Percentiles rank a stretch among this genome's conserved stretches.
Conservation (phyloP, 306 rosid genomes). For the Luffa acutangula region DNA sequence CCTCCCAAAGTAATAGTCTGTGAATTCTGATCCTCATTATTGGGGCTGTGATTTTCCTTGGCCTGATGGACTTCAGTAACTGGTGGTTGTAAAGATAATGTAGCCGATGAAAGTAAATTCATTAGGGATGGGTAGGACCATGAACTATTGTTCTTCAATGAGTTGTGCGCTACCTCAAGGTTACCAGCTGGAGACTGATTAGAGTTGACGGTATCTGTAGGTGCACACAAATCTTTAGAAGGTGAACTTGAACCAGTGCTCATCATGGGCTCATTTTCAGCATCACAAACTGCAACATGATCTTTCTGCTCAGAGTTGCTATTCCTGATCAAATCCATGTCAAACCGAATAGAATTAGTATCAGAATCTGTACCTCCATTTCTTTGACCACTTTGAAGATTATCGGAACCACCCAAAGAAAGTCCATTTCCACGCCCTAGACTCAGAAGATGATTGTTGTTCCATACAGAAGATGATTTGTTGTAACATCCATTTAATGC, state of each 20-base stretch:
- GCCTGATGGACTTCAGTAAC: conserved; percentile 23
- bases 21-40: conserved; percentile 34
- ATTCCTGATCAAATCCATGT: neutral
- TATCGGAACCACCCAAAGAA: neutral
- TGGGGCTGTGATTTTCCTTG: conserved; percentile 15
- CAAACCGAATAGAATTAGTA: neutral
- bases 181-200: neutral
- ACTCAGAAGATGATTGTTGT: conserved; percentile 25
- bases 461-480: conserved; percentile 26
- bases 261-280: conserved; percentile 35
- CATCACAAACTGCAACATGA: conserved; percentile 21
- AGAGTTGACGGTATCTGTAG: conserved; percentile 37
- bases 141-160: conserved; percentile 27
- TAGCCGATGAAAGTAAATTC: conserved; percentile 26
- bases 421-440: conserved; percentile 7
- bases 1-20: conserved; percentile 32
- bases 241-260: conserved; percentile 34
- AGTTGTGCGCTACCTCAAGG: conserved; percentile 12
- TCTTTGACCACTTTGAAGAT: neutral
- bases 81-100: conserved; percentile 28
- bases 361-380: neutral
- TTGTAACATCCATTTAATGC: conserved; percentile 37
- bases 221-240: conserved; percentile 29
- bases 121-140: conserved; percentile 26
- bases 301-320: conserved; percentile 26